These are phyloP conservation scores for Metarhizium guizhouense DNA, from an alignment of 2,329 filamentous ascomycete genomes.

Conservation along the genomic window DNA sequence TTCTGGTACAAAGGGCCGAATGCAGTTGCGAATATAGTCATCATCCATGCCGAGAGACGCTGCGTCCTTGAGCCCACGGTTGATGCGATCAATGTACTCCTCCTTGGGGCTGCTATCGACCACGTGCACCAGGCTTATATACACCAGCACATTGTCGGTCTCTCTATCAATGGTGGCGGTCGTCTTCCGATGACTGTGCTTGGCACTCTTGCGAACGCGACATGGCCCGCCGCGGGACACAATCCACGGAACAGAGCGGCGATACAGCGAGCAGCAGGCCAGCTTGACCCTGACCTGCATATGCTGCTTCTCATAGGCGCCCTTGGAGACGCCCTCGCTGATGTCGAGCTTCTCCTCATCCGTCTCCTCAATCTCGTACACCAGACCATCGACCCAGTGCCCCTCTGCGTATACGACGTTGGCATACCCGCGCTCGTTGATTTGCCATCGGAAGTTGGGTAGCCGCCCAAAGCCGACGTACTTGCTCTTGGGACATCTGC, in stretches of 20 bases:
- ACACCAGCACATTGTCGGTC: slow-evolving; percentile 27
- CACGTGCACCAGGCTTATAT: slow-evolving; percentile 25
- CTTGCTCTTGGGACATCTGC: slow-evolving; percentile 30
- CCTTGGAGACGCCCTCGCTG: slow-evolving; percentile 30
- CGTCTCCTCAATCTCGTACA: slow-evolving; percentile 27
- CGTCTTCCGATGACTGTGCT: slow-evolving; percentile 3
- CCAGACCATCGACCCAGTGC: slow-evolving; percentile 30
- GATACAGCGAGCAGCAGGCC: slow-evolving; percentile 23
- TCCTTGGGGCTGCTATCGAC: slow-evolving; percentile 25
- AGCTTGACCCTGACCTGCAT: slow-evolving; percentile 23
- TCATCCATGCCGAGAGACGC: slow-evolving; percentile 23
- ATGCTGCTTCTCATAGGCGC: slow-evolving; percentile 28
- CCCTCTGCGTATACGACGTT: slow-evolving; percentile 28
- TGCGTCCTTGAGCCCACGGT: slow-evolving; percentile 27
- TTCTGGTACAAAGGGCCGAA: slow-evolving; percentile 26
- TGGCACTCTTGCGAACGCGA: slow-evolving; percentile 16
- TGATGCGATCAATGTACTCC: slow-evolving; percentile 32
- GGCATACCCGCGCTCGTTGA: slow-evolving; percentile 38
- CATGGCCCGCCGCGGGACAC: slow-evolving; percentile 26
- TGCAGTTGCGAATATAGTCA: slow-evolving; percentile 27
- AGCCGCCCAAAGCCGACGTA: slow-evolving; percentile 30
- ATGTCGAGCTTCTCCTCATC: slow-evolving; percentile 31
- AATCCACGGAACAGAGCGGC: slow-evolving; percentile 28
- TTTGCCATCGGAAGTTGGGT: slow-evolving; percentile 32
- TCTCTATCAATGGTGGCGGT: background rate